phyloP scores from a whole-genome alignment of 2,329 filamentous ascomycete genomes.

The Thermomyces lanuginosus region DNA sequence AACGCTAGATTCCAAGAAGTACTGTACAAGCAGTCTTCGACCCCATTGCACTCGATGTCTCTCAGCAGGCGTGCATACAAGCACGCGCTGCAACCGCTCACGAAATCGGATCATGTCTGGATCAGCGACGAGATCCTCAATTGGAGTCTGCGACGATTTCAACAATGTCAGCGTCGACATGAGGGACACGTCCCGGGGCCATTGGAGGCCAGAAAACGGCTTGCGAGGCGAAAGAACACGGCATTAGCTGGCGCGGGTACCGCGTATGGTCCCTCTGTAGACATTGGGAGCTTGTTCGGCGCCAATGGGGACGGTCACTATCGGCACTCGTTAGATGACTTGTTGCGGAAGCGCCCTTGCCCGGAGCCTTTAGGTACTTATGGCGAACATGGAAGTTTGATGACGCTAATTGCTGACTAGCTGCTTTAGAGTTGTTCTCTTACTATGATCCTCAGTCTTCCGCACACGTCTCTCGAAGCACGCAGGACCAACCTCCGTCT shows the following conservation, averaged over 20 bases:
- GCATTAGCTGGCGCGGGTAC: constrained; percentile 25
- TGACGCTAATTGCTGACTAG: background rate
- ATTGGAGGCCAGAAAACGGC: constrained; percentile 42
- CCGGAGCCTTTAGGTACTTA: constrained; percentile 12
- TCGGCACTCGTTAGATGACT: constrained; percentile 17
- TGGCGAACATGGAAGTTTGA: background rate
- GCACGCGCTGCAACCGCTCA: constrained; percentile 19
- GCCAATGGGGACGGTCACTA: constrained; percentile 23
- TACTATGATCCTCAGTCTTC: constrained; percentile 8
- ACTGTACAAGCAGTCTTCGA: background rate
- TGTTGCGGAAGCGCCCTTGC: constrained; percentile 10
- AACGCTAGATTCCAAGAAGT: no score
- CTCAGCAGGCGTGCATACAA: constrained; percentile 26
- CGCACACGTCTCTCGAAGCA: no score
- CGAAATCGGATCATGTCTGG: constrained; percentile 25
- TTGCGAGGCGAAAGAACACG: constrained; percentile 40
- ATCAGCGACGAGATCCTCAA: constrained; percentile 30
- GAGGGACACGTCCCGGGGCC: constrained; percentile 47
- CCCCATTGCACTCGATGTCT: constrained; percentile 20
- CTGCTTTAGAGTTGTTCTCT: constrained; percentile 8
- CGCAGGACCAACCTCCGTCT: background rate
- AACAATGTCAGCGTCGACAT: constrained; percentile 34
- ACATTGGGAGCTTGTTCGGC: constrained; percentile 28
- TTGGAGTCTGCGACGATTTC: constrained; percentile 33
- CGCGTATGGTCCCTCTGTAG: constrained; percentile 13